A percentile compares a stretch with the other conserved stretches of the same genome.
Evolutionary conservation across 2,329 filamentous ascomycete species (phyloP).

Genomic region (Juglanconis juglandina): DNA sequence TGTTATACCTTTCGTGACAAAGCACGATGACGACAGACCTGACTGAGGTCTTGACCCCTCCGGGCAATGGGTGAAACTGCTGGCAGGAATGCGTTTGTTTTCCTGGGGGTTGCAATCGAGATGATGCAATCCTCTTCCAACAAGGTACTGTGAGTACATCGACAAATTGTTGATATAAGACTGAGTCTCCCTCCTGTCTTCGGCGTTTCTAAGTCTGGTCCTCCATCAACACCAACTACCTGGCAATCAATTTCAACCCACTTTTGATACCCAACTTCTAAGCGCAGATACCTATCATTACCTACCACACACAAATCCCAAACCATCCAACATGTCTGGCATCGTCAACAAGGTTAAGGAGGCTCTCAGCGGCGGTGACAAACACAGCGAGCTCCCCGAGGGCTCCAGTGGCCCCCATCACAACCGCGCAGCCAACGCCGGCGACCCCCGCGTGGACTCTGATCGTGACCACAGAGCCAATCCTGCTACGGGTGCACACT

Average conservation of each 20-base stretch:
- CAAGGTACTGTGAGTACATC: not conserved
- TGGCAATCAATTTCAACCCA: not conserved
- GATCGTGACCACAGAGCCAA: slow-evolving; percentile 30
- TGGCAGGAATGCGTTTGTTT: not conserved
- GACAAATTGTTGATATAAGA: not conserved
- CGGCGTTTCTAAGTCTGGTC: not conserved
- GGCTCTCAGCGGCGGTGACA: slow-evolving; percentile 41
- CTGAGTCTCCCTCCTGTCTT: not conserved
- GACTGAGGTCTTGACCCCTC: not conserved
- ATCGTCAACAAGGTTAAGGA: slow-evolving; percentile 61
- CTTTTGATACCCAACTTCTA: not conserved
- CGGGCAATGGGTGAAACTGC: not conserved
- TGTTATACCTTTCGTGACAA: not conserved
- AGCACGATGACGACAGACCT: not conserved
- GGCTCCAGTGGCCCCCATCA: slow-evolving; percentile 32
- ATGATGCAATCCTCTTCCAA: not conserved
- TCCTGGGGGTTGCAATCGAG: not conserved
- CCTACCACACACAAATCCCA: slow-evolving; percentile 6
- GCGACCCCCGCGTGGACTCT: slow-evolving; percentile 36
- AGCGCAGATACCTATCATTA: not conserved
- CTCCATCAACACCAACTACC: not conserved
- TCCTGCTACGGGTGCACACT: slow-evolving; percentile 17
- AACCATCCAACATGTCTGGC: slow-evolving; percentile 48
- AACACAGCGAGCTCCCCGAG: slow-evolving; percentile 29
- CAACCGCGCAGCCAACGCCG: slow-evolving; percentile 34